Evolutionary conservation across 345 rosid species (phyloP), one percentile per base, ranked within the genome.

Genomic region (Atalantia buxifolia): DNA sequence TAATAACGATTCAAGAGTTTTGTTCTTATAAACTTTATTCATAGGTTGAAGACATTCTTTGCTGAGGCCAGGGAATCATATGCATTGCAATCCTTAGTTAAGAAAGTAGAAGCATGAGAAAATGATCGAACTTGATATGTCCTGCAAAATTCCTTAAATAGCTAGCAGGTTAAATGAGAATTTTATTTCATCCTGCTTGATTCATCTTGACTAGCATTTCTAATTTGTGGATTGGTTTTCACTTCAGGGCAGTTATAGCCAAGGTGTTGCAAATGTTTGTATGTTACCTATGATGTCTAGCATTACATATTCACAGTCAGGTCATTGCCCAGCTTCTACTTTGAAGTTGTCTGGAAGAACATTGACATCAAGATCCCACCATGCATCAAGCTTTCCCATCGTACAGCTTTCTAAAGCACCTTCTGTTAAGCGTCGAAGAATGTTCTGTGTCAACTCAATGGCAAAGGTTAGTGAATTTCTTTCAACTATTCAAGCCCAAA

Each of bases 381-480:
- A 91, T 83, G 89, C 88, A 2, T 61, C 85, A 14, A 78, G 80
- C 63, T 82, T 88, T 38, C 86, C 88, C 5, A 12, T 80, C 25
- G 61, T 77, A 63, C 87, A 82, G 71, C n/a, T 82, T 60, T 80
- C 90, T 10, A 82, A 81, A 82, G 82, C 78, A 48, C 71, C 85
- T 81, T 55, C 83, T 45, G 70, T 65, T 33, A 87, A 88, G 73
- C 79, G 56, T 61, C 79, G 70, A 19, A 87, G 91, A 86, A 86
- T 82, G 76, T 70, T 69, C 19, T 83, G 85, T 72, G 81, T 88
- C 81, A 88, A 90, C 69, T 66, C 98, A 62, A 81, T 85, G 84
- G 85, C 86, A 45, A 87, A 76, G 76, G 97, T 92, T 78, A 77
- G 85, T 79, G 21, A 72, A 72, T 76, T 74, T 12, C 12, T 66